Conservation (phyloP, 306 rosid genomes). For the Morella rubra region DNA sequence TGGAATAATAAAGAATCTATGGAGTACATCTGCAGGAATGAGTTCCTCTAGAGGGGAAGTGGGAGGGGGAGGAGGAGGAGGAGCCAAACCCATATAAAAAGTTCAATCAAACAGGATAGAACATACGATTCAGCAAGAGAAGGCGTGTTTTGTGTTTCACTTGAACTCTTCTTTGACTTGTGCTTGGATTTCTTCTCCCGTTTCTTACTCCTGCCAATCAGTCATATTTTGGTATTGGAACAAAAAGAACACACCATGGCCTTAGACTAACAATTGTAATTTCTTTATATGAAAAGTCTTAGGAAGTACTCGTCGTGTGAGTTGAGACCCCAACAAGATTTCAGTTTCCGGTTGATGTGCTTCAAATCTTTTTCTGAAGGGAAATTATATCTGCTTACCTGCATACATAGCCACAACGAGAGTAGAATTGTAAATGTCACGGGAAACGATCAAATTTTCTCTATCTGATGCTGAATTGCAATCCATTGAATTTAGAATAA, state of each 20-base stretch:
- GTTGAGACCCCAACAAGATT: constrained; percentile 88
- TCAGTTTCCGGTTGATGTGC: constrained; percentile 82
- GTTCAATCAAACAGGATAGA: not conserved
- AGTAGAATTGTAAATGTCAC: constrained; percentile 34
- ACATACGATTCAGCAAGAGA: constrained; percentile 34
- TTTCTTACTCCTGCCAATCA: constrained; percentile 65
- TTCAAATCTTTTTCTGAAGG: constrained; percentile 86
- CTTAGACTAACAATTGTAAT: not conserved
- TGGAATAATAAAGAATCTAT: no score
- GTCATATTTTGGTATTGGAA: constrained; percentile 13
- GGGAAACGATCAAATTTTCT: constrained; percentile 11
- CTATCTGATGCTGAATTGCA: not conserved
- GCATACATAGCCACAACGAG: constrained; percentile 26
- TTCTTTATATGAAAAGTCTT: constrained; percentile 19
- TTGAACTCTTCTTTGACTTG: constrained; percentile 74
- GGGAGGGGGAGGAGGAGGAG: not conserved
- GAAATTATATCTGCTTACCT: constrained; percentile 61
- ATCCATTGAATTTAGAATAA: not conserved
- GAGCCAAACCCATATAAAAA: constrained; percentile 1
- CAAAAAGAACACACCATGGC: not conserved
- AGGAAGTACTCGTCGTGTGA: constrained; percentile 74
- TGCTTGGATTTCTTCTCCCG: constrained; percentile 96
- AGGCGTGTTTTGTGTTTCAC: constrained; percentile 41
- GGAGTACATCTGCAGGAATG: no score
- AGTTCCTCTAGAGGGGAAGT: no score